Conservation (phyloP, 768 basidiomycete genomes). For the Suillus clintonianus region DNA sequence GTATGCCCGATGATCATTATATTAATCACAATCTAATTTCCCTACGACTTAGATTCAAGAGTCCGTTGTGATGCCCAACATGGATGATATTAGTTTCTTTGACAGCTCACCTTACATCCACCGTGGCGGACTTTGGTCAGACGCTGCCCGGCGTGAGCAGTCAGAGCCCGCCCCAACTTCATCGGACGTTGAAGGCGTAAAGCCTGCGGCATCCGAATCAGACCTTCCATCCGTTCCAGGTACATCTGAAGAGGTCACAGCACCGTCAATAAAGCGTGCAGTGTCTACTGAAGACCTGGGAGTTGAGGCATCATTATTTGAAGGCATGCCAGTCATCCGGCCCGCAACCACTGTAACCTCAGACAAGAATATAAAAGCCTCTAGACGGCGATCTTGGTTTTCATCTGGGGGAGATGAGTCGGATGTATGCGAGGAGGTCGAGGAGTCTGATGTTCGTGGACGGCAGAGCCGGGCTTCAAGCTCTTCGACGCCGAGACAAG, state of each 20-base stretch:
- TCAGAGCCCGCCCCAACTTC: constrained; percentile 14
- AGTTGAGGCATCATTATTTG: constrained; percentile 23
- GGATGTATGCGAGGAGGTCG: constrained; percentile 24
- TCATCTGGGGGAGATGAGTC: constrained; percentile 43
- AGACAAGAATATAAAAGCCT: constrained; percentile 26
- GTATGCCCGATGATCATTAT: constrained; percentile 28
- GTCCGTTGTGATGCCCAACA: constrained; percentile 93
- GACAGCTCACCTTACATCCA: constrained; percentile 64
- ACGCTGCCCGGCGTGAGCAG: constrained; percentile 56
- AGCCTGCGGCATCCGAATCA: constrained; percentile 22
- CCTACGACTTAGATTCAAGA: constrained; percentile 71
- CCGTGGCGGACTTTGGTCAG: constrained; percentile 90
- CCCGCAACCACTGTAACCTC: constrained; percentile 24
- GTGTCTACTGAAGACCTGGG: constrained; percentile 33
- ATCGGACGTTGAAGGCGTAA: constrained; percentile 2
- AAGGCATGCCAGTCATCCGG: constrained; percentile 20
- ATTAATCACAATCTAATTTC: constrained; percentile 51
- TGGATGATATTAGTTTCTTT: constrained; percentile 98
- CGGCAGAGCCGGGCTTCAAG: constrained; percentile 28
- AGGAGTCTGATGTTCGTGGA: constrained; percentile 19
- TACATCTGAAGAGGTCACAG: constrained; percentile 20
- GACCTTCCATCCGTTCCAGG: constrained; percentile 35
- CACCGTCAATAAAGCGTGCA: constrained; percentile 20
- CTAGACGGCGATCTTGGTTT: constrained; percentile 61
- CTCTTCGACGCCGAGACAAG: constrained; percentile 28